Evolutionary conservation across 2,329 filamentous ascomycete species (phyloP).

Genomic region (Alternaria sp.): DNA sequence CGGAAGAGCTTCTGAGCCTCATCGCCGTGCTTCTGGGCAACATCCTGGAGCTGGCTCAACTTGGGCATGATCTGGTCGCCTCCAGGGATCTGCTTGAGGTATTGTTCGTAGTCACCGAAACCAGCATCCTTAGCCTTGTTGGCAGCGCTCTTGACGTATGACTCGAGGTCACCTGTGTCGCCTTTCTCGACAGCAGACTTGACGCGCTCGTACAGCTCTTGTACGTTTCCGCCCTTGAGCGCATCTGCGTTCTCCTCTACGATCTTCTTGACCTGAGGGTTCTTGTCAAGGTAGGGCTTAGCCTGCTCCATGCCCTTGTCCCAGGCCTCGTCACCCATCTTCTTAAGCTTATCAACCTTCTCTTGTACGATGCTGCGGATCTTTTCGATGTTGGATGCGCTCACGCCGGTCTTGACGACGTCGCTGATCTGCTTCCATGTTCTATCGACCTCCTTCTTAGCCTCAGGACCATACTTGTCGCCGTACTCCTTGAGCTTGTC

Average conservation of each 20-base stretch:
- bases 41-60: constrained; percentile 67
- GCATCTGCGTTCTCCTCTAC: constrained; percentile 73
- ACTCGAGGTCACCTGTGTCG: constrained; percentile 64
- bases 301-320: constrained; percentile 73
- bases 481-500: constrained; percentile 73
- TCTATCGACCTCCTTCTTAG: constrained; percentile 76
- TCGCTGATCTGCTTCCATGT: constrained; percentile 72
- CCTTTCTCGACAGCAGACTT: constrained; percentile 68
- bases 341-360: constrained; percentile 70
- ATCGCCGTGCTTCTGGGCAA: constrained; percentile 70
- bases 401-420: constrained; percentile 67
- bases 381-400: constrained; percentile 60
- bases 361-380: constrained; percentile 70
- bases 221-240: constrained; percentile 70
- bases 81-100: constrained; percentile 69
- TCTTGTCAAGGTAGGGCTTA: constrained; percentile 76
- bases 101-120: constrained; percentile 62
- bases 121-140: constrained; percentile 64
- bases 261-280: constrained; percentile 74
- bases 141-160: constrained; percentile 65
- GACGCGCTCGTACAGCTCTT: constrained; percentile 68
- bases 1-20: constrained; percentile 73
- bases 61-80: constrained; percentile 70
- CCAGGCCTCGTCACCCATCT: constrained; percentile 75
- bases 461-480: constrained; percentile 74